Percentiles rank a stretch among this genome's conserved stretches.
phyloP scores from a whole-genome alignment of 345 rosid genomes.

The Melaleuca quinquenervia region DNA sequence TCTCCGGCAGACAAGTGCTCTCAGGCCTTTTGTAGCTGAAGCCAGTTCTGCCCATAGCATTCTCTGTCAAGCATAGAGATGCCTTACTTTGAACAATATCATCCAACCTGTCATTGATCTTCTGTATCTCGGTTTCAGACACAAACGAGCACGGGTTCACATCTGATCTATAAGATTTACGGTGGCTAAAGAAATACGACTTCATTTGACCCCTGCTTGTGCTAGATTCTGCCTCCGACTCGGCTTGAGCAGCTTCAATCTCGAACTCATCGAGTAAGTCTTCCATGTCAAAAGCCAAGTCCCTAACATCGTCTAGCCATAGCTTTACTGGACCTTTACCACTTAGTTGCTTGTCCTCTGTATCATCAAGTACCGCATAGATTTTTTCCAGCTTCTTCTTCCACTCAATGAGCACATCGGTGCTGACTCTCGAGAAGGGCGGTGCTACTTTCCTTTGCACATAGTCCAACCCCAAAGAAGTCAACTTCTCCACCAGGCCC shows the following conservation, averaged over 20 bases:
- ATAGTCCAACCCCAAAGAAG: not conserved
- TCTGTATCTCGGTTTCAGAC: not conserved
- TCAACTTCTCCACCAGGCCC: not conserved
- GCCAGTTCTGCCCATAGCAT: not conserved
- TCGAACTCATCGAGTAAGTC: not conserved
- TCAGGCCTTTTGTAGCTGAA: not conserved
- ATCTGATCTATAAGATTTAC: no score
- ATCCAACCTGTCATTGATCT: not conserved
- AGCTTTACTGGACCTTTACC: not conserved
- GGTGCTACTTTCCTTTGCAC: not conserved
- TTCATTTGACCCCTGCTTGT: not conserved
- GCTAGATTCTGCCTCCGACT: not conserved
- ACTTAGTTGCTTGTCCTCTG: not conserved
- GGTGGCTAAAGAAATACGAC: not conserved
- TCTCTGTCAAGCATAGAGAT: not conserved
- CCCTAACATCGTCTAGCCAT: not conserved
- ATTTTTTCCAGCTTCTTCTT: not conserved
- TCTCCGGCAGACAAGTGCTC: not conserved
- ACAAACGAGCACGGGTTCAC: not conserved
- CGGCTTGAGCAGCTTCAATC: rapidly evolving
- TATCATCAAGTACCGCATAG: not conserved
- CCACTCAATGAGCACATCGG: not conserved
- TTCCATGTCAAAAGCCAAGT: not conserved
- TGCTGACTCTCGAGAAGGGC: not conserved
- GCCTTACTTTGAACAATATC: rapidly evolving